phyloP scores from a whole-genome alignment of 345 rosid genomes.

The Raphanus sativus region DNA sequence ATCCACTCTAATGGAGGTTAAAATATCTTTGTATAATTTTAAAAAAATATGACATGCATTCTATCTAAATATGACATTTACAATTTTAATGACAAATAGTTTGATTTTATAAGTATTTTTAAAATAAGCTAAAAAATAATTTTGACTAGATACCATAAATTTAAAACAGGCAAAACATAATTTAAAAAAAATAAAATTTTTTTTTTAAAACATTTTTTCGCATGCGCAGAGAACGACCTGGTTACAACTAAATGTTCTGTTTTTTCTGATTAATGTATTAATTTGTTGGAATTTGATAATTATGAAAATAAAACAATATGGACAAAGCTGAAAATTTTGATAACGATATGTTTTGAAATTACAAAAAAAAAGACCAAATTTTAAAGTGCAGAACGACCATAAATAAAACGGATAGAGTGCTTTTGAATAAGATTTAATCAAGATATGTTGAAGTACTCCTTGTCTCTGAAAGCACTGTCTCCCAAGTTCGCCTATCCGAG shows the following conservation, averaged over 20 bases:
- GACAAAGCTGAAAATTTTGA: neutral
- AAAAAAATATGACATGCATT: too few species aligned
- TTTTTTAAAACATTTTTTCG: neutral
- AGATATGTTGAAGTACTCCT: conserved; percentile 60
- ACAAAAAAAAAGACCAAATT: neutral
- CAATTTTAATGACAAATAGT: too few species aligned
- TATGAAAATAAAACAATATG: neutral
- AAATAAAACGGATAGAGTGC: conserved; percentile 32
- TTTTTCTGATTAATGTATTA: too few species aligned
- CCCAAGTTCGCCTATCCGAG: conserved; percentile 54
- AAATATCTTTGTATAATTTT: too few species aligned
- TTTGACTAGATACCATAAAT: too few species aligned
- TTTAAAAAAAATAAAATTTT: too few species aligned
- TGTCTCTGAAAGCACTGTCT: conserved; percentile 79
- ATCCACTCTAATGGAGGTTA: too few species aligned
- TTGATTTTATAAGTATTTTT: too few species aligned
- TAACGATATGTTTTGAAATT: neutral
- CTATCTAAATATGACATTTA: too few species aligned
- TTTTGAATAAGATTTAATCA: conserved; percentile 74
- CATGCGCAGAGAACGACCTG: neutral
- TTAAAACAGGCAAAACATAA: too few species aligned
- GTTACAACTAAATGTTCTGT: neutral
- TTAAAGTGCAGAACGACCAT: neutral
- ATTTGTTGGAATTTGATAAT: too few species aligned
- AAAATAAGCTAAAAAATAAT: too few species aligned